Evolutionary conservation across 2,329 filamentous ascomycete species (phyloP).

Genomic region (Coniochaeta sp.): DNA sequence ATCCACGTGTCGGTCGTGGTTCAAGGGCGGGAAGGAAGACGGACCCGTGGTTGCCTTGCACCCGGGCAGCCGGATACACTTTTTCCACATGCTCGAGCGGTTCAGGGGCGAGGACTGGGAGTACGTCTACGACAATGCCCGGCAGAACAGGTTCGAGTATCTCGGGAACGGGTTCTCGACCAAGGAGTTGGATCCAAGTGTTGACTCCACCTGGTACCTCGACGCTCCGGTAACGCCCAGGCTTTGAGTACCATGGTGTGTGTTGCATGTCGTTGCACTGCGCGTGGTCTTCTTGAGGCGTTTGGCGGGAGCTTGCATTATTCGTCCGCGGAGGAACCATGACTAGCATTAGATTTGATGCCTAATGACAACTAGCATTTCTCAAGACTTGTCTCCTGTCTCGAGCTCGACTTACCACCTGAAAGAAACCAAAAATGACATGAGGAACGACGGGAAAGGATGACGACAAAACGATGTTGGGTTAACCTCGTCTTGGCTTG

Average conservation of each 20-base stretch:
- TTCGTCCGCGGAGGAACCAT: background rate
- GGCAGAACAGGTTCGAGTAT: constrained; percentile 40
- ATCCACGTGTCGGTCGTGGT: constrained; percentile 39
- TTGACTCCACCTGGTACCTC: constrained; percentile 36
- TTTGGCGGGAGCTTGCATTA: background rate
- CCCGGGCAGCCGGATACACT: constrained; percentile 42
- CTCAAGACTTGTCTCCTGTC: background rate
- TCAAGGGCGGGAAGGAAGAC: constrained; percentile 34
- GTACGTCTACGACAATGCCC: constrained; percentile 32
- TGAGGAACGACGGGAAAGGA: background rate
- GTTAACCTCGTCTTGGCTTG: background rate
- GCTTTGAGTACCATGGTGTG: constrained; percentile 1
- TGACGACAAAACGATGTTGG: background rate
- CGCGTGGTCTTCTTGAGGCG: background rate
- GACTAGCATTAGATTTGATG: background rate
- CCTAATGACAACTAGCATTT: background rate
- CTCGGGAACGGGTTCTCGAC: constrained; percentile 46
- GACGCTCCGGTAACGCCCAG: constrained; percentile 12
- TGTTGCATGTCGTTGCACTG: background rate
- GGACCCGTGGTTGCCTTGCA: constrained; percentile 42
- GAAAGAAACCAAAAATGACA: background rate
- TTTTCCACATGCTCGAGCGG: constrained; percentile 43
- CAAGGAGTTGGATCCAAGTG: constrained; percentile 30
- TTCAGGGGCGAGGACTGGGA: constrained; percentile 47
- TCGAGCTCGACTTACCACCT: background rate